Evolutionary conservation across 306 rosid species (phyloP).

Genomic region (Vicia villosa): DNA sequence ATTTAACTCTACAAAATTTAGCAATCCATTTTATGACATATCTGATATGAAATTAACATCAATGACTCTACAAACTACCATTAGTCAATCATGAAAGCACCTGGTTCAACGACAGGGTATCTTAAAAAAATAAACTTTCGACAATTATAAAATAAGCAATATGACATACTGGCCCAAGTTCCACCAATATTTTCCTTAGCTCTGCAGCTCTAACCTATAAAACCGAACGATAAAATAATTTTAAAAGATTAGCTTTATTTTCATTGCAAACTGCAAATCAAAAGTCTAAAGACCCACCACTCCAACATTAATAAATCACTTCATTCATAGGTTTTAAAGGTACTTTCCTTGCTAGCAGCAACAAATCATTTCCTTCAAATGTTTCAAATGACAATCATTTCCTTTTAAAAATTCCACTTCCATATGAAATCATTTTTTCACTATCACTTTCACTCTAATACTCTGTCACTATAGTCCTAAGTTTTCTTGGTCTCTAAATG

Average conservation of each 20-base stretch:
- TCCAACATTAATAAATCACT: not conserved
- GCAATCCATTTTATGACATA: too few species aligned
- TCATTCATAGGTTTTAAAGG: not conserved
- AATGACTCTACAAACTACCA: too few species aligned
- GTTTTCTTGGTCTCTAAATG: too few species aligned
- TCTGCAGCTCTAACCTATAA: constrained; percentile 83
- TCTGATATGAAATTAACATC: too few species aligned
- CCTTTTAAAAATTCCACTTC: not conserved
- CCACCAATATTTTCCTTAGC: constrained; percentile 72
- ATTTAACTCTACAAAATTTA: too few species aligned
- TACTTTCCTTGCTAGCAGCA: not conserved
- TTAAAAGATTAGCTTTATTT: not conserved
- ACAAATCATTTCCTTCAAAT: too few species aligned
- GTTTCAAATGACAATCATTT: not conserved
- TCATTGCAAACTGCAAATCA: constrained; percentile 1
- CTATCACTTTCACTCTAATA: not conserved
- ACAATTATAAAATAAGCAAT: too few species aligned
- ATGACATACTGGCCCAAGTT: constrained; percentile 99
- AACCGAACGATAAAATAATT: constrained; percentile 15
- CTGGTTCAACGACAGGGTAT: too few species aligned
- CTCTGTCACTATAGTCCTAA: too few species aligned
- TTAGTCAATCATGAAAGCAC: too few species aligned
- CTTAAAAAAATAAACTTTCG: too few species aligned
- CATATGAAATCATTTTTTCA: not conserved
- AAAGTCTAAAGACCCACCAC: not conserved